These are phyloP conservation scores for Ascomycota sp. DNA, from an alignment of 2,329 filamentous ascomycete genomes.

Conservation along the genomic window DNA sequence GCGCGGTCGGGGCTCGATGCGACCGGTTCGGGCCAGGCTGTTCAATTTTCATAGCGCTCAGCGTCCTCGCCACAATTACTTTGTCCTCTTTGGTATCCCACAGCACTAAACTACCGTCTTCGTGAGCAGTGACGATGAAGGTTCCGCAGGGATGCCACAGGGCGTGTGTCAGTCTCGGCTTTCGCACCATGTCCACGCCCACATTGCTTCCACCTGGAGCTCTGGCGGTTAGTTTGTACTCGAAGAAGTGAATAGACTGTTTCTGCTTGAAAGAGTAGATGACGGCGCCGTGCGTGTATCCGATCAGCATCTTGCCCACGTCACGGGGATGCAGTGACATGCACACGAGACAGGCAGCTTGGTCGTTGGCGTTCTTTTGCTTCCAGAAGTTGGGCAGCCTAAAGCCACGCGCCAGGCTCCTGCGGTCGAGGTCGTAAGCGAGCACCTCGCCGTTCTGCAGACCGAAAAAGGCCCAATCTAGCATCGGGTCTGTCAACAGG, in stretches of 20 bases:
- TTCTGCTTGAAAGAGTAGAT: slow-evolving; percentile 93
- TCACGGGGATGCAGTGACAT: slow-evolving; percentile 79
- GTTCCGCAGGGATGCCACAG: slow-evolving; percentile 91
- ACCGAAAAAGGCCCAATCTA: slow-evolving; percentile 85
- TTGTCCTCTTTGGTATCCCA: slow-evolving; percentile 87
- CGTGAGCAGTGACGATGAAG: slow-evolving; percentile 69
- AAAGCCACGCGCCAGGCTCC: slow-evolving; percentile 48
- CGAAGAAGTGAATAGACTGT: slow-evolving; percentile 54
- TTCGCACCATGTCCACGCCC: slow-evolving; percentile 39
- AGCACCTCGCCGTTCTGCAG: slow-evolving; percentile 66
- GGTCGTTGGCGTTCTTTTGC: slow-evolving; percentile 46
- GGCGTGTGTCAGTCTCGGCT: slow-evolving; percentile 60
- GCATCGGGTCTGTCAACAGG: slow-evolving; percentile 64
- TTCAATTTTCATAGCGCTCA: slow-evolving; percentile 56
- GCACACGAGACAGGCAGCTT: slow-evolving; percentile 43
- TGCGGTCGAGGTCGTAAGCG: slow-evolving; percentile 82
- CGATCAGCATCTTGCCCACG: slow-evolving; percentile 76
- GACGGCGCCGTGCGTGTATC: slow-evolving; percentile 73
- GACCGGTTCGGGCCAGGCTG: slow-evolving; percentile 33
- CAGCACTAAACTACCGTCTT: slow-evolving; percentile 79
- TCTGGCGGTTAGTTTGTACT: slow-evolving; percentile 63
- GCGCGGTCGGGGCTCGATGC: slow-evolving; percentile 43
- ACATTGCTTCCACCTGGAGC: slow-evolving; percentile 65
- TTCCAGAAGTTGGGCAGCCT: slow-evolving; percentile 76
- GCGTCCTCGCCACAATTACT: slow-evolving; percentile 61